These are phyloP conservation scores for Endocarpon pusillum DNA, from an alignment of 495 filamentous ascomycete species.

Conservation along the genomic window DNA sequence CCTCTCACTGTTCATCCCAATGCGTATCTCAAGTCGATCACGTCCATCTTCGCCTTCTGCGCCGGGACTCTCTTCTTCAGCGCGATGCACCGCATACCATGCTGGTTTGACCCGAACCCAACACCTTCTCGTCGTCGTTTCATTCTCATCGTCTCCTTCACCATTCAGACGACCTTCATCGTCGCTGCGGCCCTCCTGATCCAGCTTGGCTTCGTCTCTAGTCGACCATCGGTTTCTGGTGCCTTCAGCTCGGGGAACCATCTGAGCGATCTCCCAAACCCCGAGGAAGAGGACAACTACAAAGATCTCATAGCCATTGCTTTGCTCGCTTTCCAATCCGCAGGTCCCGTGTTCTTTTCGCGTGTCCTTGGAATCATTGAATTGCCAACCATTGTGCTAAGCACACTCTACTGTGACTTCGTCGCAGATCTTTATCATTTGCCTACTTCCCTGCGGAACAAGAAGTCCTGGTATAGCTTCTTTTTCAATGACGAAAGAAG, in stretches of 20 bases:
- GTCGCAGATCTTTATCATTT: constrained; percentile 40
- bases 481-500: constrained; percentile 36
- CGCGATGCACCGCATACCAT: constrained; percentile 18
- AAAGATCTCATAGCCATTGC: constrained; percentile 39
- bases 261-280: constrained; percentile 10
- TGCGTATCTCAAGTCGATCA: constrained; percentile 46
- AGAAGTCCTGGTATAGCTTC: no score
- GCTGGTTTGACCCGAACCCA: no score
- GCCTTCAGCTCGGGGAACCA: constrained; percentile 16
- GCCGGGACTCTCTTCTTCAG: constrained; percentile 33
- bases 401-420: constrained; percentile 52
- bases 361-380: constrained; percentile 47
- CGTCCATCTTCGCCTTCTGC: constrained; percentile 40
- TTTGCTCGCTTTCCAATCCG: constrained; percentile 53
- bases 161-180: constrained; percentile 37
- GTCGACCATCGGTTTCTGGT: no score
- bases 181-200: constrained; percentile 41
- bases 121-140: constrained; percentile 28
- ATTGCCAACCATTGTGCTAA: constrained; percentile 58
- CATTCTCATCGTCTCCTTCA: constrained; percentile 37
- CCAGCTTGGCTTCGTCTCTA: constrained; percentile 30
- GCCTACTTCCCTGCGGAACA: no score
- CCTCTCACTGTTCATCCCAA: constrained; percentile 33
- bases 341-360: constrained; percentile 49
- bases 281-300: constrained; percentile 19